Evolutionary conservation across 495 filamentous ascomycete genomes (phyloP).

Genomic region (Chaetomium tenue): DNA sequence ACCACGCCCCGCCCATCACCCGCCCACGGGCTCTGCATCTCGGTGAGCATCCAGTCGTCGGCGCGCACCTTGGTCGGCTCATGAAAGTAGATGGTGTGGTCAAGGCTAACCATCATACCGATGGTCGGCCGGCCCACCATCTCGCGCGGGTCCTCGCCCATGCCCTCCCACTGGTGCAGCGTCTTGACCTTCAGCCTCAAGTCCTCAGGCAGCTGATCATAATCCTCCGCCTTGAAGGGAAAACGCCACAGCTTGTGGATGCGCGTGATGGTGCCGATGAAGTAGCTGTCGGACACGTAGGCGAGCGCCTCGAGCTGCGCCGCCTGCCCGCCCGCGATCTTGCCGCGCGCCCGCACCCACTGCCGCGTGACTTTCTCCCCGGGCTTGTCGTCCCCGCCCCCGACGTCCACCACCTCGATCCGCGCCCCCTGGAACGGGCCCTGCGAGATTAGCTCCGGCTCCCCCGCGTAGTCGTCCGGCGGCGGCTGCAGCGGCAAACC

Average conservation of each 20-base stretch:
- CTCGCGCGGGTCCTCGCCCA: conserved; percentile 40
- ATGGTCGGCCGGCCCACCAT: conserved; percentile 52
- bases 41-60: conserved; percentile 91
- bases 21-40: conserved; percentile 93
- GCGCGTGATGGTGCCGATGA: conserved; percentile 81
- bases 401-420: conserved; percentile 52
- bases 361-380: conserved; percentile 69
- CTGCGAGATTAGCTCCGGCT: conserved; percentile 36
- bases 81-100: conserved; percentile 96
- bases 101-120: conserved; percentile 95
- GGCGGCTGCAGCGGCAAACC: conserved; percentile 34
- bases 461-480: conserved; percentile 39
- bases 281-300: conserved; percentile 88
- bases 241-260: conserved; percentile 72
- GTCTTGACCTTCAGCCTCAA: conserved; percentile 31
- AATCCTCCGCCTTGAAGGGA: conserved; percentile 40
- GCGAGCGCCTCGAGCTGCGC: conserved; percentile 84
- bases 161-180: conserved; percentile 46
- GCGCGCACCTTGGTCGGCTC: conserved; percentile 72
- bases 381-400: conserved; percentile 36
- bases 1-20: conserved; percentile 87
- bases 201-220: conserved; percentile 35
- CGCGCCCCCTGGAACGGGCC: conserved; percentile 54
- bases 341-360: conserved; percentile 75
- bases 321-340: conserved; percentile 70